phyloP scores from a whole-genome alignment of 768 basidiomycete genomes.

The Russula compacta region DNA sequence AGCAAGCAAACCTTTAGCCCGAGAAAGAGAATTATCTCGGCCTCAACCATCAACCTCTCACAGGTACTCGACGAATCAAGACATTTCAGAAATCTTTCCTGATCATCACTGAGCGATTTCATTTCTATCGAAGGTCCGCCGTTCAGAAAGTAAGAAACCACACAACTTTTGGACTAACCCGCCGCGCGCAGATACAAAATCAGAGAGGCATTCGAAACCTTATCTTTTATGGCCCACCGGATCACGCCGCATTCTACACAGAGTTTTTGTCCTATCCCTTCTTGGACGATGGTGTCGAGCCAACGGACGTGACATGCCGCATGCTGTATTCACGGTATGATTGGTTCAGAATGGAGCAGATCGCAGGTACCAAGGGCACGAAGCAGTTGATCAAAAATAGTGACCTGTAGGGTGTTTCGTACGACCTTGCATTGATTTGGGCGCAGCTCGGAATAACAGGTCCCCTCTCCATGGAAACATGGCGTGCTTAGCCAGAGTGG shows the following conservation, averaged over 20 bases:
- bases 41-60: not conserved
- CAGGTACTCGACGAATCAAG: slow-evolving; percentile 88
- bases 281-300: slow-evolving; percentile 80
- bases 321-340: slow-evolving; percentile 87
- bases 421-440: not conserved
- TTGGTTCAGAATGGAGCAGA: slow-evolving; percentile 77
- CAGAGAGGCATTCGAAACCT: slow-evolving; percentile 85
- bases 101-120: slow-evolving; percentile 93
- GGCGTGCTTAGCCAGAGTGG: not conserved
- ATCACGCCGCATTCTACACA: slow-evolving; percentile 86
- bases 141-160: not conserved
- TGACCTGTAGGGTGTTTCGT: not conserved
- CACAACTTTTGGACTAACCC: slow-evolving; percentile 1
- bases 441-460: not conserved
- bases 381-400: slow-evolving; percentile 22
- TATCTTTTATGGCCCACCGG: slow-evolving; percentile 88
- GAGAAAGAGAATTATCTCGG: not conserved
- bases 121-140: slow-evolving; percentile 81
- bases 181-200: slow-evolving; percentile 66
- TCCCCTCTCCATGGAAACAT: not conserved
- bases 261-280: slow-evolving; percentile 89
- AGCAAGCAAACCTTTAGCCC: slow-evolving; percentile 41
- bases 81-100: slow-evolving; percentile 85
- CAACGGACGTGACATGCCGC: slow-evolving; percentile 72
- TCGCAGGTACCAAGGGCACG: slow-evolving; percentile 45